Evolutionary conservation across 768 basidiomycete species (phyloP).

Genomic region (Macrolepiota dolichaula): DNA sequence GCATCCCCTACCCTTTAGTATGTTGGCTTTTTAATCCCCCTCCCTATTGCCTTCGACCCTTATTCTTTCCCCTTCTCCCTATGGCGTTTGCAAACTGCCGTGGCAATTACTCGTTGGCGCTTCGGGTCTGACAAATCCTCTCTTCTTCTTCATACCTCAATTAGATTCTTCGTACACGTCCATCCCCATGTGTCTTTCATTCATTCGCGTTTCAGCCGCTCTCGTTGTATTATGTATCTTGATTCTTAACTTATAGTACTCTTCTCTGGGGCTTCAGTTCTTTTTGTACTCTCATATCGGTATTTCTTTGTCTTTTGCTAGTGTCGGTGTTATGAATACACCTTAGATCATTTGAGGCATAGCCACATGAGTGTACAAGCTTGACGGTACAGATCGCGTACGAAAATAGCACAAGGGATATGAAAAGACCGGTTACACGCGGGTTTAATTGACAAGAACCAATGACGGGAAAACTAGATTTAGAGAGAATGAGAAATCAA

Average conservation of each 20-base stretch:
- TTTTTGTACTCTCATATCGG: neutral
- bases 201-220: neutral
- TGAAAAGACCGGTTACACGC: neutral
- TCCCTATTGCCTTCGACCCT: neutral
- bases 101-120: too few species aligned
- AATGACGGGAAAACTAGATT: neutral
- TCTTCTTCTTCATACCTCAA: neutral
- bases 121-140: neutral
- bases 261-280: neutral
- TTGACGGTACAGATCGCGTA: too few species aligned
- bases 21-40: slow-evolving; percentile 11
- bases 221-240: neutral
- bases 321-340: neutral
- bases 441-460: neutral
- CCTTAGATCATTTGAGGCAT: neutral
- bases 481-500: neutral
- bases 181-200: neutral
- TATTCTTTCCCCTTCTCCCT: neutral
- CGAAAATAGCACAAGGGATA: neutral
- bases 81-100: neutral
- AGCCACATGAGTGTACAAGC: too few species aligned
- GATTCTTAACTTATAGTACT: neutral
- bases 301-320: neutral
- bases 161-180: neutral
- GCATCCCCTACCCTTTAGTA: neutral